A percentile compares a stretch with the other conserved stretches of the same genome.
These are phyloP conservation scores for Sanguinoderma infundibulare DNA, from an alignment of 1,284 basidiomycete species.

Conservation along the genomic window DNA sequence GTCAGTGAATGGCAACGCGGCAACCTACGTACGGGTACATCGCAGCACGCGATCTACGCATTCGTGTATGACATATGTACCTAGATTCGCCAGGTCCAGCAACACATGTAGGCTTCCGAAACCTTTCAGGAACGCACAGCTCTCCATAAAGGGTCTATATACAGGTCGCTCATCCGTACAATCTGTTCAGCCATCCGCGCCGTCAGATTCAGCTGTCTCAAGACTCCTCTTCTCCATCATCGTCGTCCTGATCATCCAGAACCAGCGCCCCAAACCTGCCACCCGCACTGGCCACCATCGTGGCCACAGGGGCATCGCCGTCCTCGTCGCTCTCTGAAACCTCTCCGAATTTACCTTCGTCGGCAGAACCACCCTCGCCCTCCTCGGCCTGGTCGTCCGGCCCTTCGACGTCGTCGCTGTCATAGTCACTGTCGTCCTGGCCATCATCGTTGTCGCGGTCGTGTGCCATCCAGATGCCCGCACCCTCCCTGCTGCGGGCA, in stretches of 20 bases:
- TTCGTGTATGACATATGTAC: too few relatives aligned
- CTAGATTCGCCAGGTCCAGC: too few relatives aligned
- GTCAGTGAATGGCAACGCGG: too few relatives aligned
- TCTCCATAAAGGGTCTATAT: not conserved
- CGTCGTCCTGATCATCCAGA: slow-evolving; percentile 17
- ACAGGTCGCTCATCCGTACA: too few relatives aligned
- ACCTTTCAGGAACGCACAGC: not conserved
- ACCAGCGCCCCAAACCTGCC: slow-evolving; percentile 32
- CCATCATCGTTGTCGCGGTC: slow-evolving; percentile 35
- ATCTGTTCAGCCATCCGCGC: not conserved
- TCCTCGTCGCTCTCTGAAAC: slow-evolving; percentile 11
- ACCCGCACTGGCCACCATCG: not conserved
- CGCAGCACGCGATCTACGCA: too few relatives aligned
- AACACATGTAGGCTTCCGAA: not conserved
- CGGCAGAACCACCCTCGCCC: not conserved
- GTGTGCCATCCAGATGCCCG: slow-evolving; percentile 64
- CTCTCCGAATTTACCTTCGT: not conserved
- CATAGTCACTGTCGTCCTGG: slow-evolving; percentile 29
- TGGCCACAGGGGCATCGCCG: slow-evolving; percentile 4
- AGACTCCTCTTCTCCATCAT: slow-evolving; percentile 2
- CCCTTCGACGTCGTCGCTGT: slow-evolving; percentile 38
- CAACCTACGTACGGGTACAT: too few relatives aligned
- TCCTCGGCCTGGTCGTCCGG: slow-evolving; percentile 23
- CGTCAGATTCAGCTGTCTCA: not conserved
- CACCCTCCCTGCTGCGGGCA: slow-evolving; percentile 28